Evolutionary conservation across 306 rosid species (phyloP), one percentile per base, ranked within the genome.

Genomic region (Astragalus membranaceus): DNA sequence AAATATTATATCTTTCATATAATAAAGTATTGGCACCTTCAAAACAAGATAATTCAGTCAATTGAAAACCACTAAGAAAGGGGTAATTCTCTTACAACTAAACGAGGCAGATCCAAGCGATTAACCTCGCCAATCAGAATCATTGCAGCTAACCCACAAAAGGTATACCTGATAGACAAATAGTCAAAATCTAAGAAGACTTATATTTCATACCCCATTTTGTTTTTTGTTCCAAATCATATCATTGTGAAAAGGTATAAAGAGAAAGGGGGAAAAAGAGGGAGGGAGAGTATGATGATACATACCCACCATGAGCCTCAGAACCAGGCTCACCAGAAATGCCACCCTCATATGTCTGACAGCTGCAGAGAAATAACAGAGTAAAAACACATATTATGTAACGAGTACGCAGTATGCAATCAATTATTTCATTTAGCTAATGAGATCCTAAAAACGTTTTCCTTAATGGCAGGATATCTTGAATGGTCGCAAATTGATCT

Each of bases 221-320:
- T 39, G 53, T 44, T 69, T 72, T 52, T 46, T 43, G 36, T 69
- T 70, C 70, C 52, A 57, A 16, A 73, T 23, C 42, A 48, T 64
- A 58, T 73, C 32, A 56, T 29, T 4, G 26, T 47, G 44, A 57
- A 55, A 11, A 17, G 5, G 51, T 32, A 67, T 14, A 51, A 42
- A 9, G 10, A 11, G 37, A 63, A 11, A 6, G 7, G 8, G 44
- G 15, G 8, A 39, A 57, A 57, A 5, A 74, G 29, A 5, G 4
- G 12, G 16, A 14, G 7, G 26, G 55, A 41, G 53, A 6, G 41
- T 5, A 47, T 36, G 23, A 58, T 54, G 78, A 80, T 63, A 90
- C 96, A 60, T 90, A 94, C 97, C 98, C 97, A 76, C 98, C 98
- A 80, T 94, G 98, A 86, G 98, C 98, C 82, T 94, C 98, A 35